Evolutionary conservation across 2,329 filamentous ascomycete species (phyloP), one percentile per base, ranked within the genome.

Genomic region (Pseudogymnoascus sp.): DNA sequence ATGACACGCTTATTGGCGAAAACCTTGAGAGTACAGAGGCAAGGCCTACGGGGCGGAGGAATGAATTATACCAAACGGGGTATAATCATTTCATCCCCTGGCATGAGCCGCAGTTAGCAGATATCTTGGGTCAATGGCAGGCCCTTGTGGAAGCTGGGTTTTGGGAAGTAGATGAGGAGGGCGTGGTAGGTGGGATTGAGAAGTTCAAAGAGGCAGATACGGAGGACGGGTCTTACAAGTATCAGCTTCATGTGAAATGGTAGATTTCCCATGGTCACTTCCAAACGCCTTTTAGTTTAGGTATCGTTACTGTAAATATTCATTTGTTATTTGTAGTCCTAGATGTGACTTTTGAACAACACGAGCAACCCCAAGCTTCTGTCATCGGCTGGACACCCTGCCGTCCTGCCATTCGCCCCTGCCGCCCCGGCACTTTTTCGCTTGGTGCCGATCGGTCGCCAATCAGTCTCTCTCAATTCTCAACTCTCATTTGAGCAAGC

Each of bases 151-250:
- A 66, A 43, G 63, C 58, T 43, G 69, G 67, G n/a, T 65, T 67
- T 62, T 70, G 70, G 68, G 61, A 63, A 36, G 64, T 71, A 12
- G 62, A 62, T 62, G 61, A 63, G 14, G 61, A 71, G 14, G 70
- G 70, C 4, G 68, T 70, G 5, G 15, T 59, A n/a, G 67, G 67
- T 47, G 69, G 68, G 14, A 70, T 71, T 66, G 66, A 69, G 7
- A 71, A 69, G 43, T 71, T 69, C 33, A 64, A 62, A 39, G 70
- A 71, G 39, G 70, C 70, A 7, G 68, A 72, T 63, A 70, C 66
- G 7, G 41, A 28, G 14, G 41, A 47, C 7, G 14, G 22, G 22
- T 28, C 14, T 8, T n/a, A 47, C 14, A 57, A 2, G 53, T 57
- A 57, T 36, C 53, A 36, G 25, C 53, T 57, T 57, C 11, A 18